Evolutionary conservation across 2,329 filamentous ascomycete genomes (phyloP).

Genomic region (Rhinocladiella similis): DNA sequence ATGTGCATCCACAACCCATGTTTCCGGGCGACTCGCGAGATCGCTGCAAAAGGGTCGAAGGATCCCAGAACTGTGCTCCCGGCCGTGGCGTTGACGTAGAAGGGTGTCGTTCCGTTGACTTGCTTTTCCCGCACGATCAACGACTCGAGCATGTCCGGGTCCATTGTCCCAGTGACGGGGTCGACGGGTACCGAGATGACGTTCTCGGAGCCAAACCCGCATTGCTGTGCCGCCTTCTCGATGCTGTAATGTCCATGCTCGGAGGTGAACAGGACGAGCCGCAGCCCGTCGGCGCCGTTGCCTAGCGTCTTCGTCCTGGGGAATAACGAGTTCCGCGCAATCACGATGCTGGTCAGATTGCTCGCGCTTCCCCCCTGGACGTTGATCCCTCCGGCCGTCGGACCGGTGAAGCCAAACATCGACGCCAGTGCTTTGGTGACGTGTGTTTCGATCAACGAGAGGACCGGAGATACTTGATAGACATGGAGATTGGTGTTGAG

Average conservation of each 20-base stretch:
- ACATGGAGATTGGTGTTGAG: constrained; percentile 95
- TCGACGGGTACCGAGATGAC: constrained; percentile 78
- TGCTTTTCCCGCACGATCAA: constrained; percentile 64
- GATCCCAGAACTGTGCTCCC: constrained; percentile 91
- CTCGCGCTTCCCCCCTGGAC: constrained; percentile 80
- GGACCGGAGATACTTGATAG: constrained; percentile 86
- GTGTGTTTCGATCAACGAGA: constrained; percentile 84
- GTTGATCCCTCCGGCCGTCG: constrained; percentile 69
- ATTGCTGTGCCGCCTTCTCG: constrained; percentile 90
- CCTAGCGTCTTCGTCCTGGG: constrained; percentile 75
- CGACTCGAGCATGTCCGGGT: constrained; percentile 62
- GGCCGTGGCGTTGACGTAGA: constrained; percentile 94
- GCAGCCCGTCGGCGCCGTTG: constrained; percentile 51
- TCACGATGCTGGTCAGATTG: constrained; percentile 80
- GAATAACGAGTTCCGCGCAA: constrained; percentile 83
- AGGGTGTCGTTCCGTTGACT: constrained; percentile 67
- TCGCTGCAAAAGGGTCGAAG: constrained; percentile 74
- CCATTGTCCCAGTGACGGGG: constrained; percentile 65
- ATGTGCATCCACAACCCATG: constrained; percentile 88
- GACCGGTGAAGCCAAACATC: constrained; percentile 73
- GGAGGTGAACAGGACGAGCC: constrained; percentile 84
- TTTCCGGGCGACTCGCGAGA: constrained; percentile 68
- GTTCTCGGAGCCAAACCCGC: constrained; percentile 74
- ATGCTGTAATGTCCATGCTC: constrained; percentile 91
- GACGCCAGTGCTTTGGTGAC: constrained; percentile 71